A percentile compares a stretch with the other conserved stretches of the same genome.
Evolutionary conservation across 1,139 yeast species (phyloP).

Genomic region (Suhomyces chickasaworum): DNA sequence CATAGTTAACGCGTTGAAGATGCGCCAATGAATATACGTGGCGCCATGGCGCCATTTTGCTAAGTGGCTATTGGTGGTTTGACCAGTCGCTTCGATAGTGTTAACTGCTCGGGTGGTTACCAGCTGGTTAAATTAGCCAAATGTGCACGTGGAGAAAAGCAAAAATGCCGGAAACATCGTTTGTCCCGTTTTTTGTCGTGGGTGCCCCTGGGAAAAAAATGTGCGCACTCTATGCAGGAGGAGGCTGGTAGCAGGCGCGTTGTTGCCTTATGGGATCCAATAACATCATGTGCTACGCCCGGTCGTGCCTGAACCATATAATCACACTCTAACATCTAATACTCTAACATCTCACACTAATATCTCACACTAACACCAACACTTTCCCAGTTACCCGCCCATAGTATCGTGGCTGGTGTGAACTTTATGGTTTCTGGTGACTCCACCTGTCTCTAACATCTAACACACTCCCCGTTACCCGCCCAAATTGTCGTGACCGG

Average conservation of each 20-base stretch:
- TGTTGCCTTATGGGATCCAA: slow-evolving; percentile 4
- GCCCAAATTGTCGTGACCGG: slow-evolving; percentile 5
- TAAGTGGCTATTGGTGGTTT: neutral
- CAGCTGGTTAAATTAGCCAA: neutral
- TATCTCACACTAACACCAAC: no score
- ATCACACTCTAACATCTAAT: no score
- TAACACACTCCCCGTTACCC: no score
- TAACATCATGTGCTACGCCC: neutral
- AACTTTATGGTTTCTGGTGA: no score
- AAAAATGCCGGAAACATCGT: slow-evolving; percentile 22
- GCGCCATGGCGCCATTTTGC: neutral
- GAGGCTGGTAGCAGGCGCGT: slow-evolving; percentile 10
- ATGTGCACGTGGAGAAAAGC: slow-evolving; percentile 11
- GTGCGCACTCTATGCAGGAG: slow-evolving; percentile 4
- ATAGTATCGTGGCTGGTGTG: no score
- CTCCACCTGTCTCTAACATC: no score
- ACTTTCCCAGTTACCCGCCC: no score
- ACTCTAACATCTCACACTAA: no score
- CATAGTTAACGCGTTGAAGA: neutral
- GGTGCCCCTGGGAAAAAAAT: slow-evolving; percentile 9
- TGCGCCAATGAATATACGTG: neutral
- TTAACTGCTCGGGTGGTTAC: neutral
- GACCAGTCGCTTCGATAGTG: neutral
- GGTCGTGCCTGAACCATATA: no score
- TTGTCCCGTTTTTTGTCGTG: slow-evolving; percentile 20